These are phyloP conservation scores for Wickerhamiella azyma DNA, from an alignment of 805 yeast species.

Conservation along the genomic window DNA sequence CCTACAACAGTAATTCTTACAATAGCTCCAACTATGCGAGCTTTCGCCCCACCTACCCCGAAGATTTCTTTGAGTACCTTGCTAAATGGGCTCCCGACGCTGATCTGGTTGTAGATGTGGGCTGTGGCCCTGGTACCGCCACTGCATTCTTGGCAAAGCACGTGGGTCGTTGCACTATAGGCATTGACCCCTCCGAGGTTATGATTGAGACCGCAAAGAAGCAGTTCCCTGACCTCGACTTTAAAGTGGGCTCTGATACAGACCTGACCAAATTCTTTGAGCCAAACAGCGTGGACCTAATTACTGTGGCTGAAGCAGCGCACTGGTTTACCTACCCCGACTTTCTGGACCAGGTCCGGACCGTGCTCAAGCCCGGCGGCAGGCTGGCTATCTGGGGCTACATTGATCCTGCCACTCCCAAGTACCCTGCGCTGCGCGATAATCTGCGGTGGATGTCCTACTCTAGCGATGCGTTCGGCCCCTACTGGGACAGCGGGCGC, in stretches of 20 bases:
- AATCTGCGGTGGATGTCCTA: conserved; percentile 40
- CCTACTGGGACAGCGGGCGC: conserved; percentile 83
- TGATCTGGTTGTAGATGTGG: conserved; percentile 46
- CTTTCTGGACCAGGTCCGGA: conserved; percentile 38
- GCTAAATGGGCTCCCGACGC: conserved; percentile 23
- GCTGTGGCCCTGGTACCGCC: conserved; percentile 72
- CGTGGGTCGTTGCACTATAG: conserved; percentile 36
- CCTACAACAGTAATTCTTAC: conserved; percentile 42
- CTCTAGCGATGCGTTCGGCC: conserved; percentile 32
- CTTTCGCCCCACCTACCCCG: conserved; percentile 59
- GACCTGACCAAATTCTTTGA: conserved; percentile 15
- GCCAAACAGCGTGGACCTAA: conserved; percentile 40
- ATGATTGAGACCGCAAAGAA: conserved; percentile 41
- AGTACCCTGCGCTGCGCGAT: conserved; percentile 39
- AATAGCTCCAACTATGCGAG: conserved; percentile 38
- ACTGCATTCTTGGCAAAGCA: conserved; percentile 36
- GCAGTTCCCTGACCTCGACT: conserved; percentile 7
- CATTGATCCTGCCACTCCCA: conserved; percentile 48
- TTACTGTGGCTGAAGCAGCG: conserved; percentile 67
- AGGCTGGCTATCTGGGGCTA: conserved; percentile 73
- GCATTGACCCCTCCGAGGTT: conserved; percentile 44
- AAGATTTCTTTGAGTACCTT: conserved; percentile 33
- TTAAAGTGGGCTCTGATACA: conserved; percentile 17
- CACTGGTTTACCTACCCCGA: conserved; percentile 64
- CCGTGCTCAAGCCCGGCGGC: conserved; percentile 46